Conservation (phyloP, 2,329 filamentous ascomycete genomes). For the Fusarium sp. region DNA sequence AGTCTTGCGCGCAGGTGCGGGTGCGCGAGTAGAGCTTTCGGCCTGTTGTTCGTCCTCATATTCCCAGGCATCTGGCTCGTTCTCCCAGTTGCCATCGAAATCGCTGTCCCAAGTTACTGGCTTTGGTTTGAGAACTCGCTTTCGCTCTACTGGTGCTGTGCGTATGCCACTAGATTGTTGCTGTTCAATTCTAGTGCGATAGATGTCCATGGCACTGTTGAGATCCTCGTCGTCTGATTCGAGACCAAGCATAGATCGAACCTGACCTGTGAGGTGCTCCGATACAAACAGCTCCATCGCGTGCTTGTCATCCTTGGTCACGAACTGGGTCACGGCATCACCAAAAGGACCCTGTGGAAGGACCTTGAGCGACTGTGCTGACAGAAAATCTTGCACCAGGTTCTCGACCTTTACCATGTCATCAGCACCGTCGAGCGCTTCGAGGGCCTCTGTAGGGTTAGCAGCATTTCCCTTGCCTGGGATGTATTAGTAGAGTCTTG, state of each 20-base stretch:
- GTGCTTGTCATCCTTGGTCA: constrained; percentile 94
- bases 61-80: constrained; percentile 73
- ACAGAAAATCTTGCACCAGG: constrained; percentile 88
- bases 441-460: constrained; percentile 73
- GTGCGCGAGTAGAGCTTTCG: constrained; percentile 1
- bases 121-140: constrained; percentile 73
- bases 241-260: constrained; percentile 76
- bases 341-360: constrained; percentile 93
- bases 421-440: constrained; percentile 61
- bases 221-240: constrained; percentile 76
- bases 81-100: constrained; percentile 86
- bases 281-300: constrained; percentile 87
- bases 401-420: constrained; percentile 90
- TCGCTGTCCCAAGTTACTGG: constrained; percentile 92
- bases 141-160: constrained; percentile 56
- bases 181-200: constrained; percentile 77
- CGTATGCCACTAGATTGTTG: constrained; percentile 74
- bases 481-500: constrained; percentile 5
- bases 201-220: constrained; percentile 78
- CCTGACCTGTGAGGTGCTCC: constrained; percentile 77
- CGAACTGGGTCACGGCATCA: constrained; percentile 92
- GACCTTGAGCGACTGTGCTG: constrained; percentile 89
- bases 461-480: constrained; percentile 55
- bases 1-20: constrained; percentile 19
- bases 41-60: constrained; percentile 50